Evolutionary conservation across 2,329 filamentous ascomycete species (phyloP).

Genomic region (Sclerotinia borealis): DNA sequence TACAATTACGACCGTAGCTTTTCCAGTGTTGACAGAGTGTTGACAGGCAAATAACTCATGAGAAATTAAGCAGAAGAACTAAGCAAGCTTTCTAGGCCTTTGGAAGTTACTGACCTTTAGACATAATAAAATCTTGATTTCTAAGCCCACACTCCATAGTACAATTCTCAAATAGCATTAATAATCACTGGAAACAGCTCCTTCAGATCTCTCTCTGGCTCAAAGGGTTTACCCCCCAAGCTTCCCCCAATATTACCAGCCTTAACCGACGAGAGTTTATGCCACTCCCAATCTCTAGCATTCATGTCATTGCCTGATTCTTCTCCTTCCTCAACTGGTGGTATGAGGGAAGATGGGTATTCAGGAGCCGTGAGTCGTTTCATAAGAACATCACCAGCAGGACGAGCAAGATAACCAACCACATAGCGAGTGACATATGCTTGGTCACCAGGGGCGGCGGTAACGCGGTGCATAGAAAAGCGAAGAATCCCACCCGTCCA

Average conservation of each 20-base stretch:
- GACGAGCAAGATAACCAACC: constrained; percentile 47
- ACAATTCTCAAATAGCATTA: neutral
- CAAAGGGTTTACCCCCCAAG: neutral
- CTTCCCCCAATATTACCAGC: neutral
- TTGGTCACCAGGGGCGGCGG: constrained; percentile 23
- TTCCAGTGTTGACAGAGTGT: no score
- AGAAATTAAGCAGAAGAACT: neutral
- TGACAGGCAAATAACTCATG: no score
- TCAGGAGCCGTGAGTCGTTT: constrained; percentile 12
- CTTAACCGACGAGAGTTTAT: constrained; percentile 7
- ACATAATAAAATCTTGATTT: no score
- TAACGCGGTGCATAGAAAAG: constrained; percentile 29
- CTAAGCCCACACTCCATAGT: neutral
- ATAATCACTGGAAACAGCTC: neutral
- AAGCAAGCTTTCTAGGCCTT: neutral
- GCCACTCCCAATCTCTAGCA: constrained; percentile 13
- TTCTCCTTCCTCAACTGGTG: neutral
- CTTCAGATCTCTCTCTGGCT: neutral
- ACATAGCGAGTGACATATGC: constrained; percentile 36
- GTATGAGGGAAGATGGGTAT: constrained; percentile 4
- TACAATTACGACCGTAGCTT: no score
- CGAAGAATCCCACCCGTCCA: constrained; percentile 27
- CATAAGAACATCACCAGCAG: constrained; percentile 36
- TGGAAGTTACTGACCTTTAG: no score
- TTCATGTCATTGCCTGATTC: constrained; percentile 6